Evolutionary conservation across 2,329 filamentous ascomycete species (phyloP).

Genomic region (Lasiodiplodia sp.): DNA sequence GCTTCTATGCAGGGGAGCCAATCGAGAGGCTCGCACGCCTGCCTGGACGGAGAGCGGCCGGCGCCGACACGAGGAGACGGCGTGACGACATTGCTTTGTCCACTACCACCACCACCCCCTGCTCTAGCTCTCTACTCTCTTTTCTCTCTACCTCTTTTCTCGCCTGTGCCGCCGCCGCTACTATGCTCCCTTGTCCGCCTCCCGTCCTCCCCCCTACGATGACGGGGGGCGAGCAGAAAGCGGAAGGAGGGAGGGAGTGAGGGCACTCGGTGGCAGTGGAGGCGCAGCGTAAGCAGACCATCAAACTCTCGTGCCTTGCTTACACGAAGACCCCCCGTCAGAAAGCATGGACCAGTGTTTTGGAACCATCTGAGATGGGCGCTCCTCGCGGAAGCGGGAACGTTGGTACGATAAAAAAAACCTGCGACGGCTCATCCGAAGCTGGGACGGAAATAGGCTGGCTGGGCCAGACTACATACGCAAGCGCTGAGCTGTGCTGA

Average conservation of each 20-base stretch:
- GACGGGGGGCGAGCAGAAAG: not conserved
- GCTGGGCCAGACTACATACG: not conserved
- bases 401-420: not conserved
- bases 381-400: not conserved
- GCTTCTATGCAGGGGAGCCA: slow-evolving; percentile 12
- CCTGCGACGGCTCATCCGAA: not conserved
- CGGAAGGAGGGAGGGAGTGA: not conserved
- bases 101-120: not conserved
- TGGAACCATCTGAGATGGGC: not conserved
- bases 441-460: not conserved
- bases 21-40: not conserved
- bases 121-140: no score
- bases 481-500: not conserved
- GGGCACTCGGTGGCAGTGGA: slow-evolving; percentile 1
- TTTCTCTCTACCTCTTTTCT: not conserved
- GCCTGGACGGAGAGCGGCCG: slow-evolving; percentile 1
- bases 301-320: not conserved
- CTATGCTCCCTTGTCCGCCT: not conserved
- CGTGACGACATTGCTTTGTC: not conserved
- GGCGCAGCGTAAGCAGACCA: not conserved
- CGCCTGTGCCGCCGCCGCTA: no score
- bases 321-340: not conserved
- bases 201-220: not conserved
- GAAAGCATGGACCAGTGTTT: not conserved
- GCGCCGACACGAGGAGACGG: not conserved